Evolutionary conservation across 768 basidiomycete genomes (phyloP).

Genomic region (Coprinopsis strossmayeri): DNA sequence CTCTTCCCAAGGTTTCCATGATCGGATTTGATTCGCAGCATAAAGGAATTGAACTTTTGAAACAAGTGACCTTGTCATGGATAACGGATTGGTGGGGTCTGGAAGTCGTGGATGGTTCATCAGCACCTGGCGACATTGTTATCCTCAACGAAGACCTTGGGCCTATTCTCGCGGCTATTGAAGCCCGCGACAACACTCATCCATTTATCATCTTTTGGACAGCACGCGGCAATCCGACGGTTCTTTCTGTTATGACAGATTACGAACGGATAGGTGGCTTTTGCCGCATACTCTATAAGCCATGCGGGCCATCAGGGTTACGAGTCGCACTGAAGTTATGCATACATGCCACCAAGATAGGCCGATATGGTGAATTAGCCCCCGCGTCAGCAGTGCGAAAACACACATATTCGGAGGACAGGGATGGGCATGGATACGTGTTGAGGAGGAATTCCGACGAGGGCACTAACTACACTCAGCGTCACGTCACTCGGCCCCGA

Average conservation of each 20-base stretch:
- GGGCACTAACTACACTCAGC: conserved; percentile 11
- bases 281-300: conserved; percentile 86
- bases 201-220: conserved; percentile 76
- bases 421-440: conserved; percentile 23
- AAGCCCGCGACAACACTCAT: conserved; percentile 46
- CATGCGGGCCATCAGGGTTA: conserved; percentile 76
- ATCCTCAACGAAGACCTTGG: conserved; percentile 75
- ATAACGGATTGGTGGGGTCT: conserved; percentile 77
- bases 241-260: conserved; percentile 58
- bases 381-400: neutral
- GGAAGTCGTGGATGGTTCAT: conserved; percentile 31
- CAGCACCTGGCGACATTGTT: conserved; percentile 55
- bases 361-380: conserved; percentile 8
- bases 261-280: conserved; percentile 81
- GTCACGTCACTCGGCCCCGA: conserved; percentile 32
- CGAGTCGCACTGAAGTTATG: conserved; percentile 58
- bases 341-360: conserved; percentile 49
- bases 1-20: conserved; percentile 54
- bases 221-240: conserved; percentile 54
- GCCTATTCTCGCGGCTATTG: conserved; percentile 50
- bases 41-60: conserved; percentile 63
- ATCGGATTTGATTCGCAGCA: conserved; percentile 63
- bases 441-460: conserved; percentile 39
- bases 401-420: neutral
- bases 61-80: conserved; percentile 56